Conservation (phyloP, 1,139 yeast species). For the Scheffersomyces insectosa region DNA sequence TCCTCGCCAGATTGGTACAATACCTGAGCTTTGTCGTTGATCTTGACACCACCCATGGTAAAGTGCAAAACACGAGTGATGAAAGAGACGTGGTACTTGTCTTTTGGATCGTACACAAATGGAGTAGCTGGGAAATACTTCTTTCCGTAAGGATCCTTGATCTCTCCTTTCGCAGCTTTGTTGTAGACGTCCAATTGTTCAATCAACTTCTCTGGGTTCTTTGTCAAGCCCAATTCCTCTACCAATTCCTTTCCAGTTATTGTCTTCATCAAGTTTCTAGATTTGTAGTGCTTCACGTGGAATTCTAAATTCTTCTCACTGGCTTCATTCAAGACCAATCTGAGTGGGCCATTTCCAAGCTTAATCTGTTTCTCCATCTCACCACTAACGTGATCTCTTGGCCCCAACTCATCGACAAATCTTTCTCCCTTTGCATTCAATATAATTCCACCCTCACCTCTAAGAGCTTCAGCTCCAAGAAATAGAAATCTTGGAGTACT, state of each 20-base stretch:
- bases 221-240: constrained; percentile 39
- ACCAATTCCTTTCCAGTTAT: constrained; percentile 51
- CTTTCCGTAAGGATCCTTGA: constrained; percentile 50
- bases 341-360: constrained; percentile 51
- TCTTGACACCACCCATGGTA: constrained; percentile 84
- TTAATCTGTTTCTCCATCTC: constrained; percentile 52
- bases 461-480: constrained; percentile 74
- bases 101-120: constrained; percentile 30
- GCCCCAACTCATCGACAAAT: constrained; percentile 70
- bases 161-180: constrained; percentile 44
- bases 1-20: constrained; percentile 36
- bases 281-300: constrained; percentile 66
- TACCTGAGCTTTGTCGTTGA: constrained; percentile 60
- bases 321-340: constrained; percentile 47
- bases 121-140: constrained; percentile 54
- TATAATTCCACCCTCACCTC: constrained; percentile 78
- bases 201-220: constrained; percentile 24
- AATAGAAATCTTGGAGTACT: constrained; percentile 56
- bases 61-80: constrained; percentile 80
- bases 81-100: constrained; percentile 49
- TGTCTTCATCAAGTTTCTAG: constrained; percentile 62
- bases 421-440: constrained; percentile 63
- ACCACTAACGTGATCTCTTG: constrained; percentile 68
- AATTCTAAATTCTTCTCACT: constrained; percentile 49
- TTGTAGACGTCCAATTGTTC: constrained; percentile 46